Evolutionary conservation across 257 asterid genomes (phyloP).

Genomic region (Mentha longifolia): DNA sequence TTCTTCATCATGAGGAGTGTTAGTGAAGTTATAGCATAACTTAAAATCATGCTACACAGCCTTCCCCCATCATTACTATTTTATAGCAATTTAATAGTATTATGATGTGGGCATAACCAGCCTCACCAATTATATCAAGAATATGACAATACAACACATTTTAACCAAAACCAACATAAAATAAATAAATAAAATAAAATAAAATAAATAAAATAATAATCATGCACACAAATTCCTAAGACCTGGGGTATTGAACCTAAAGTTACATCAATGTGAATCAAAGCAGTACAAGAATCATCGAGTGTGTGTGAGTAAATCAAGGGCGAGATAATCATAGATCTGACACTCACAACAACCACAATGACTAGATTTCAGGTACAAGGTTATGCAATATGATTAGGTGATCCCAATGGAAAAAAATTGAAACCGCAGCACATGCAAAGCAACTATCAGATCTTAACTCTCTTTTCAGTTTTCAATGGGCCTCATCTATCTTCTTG

Average conservation of each 20-base stretch:
- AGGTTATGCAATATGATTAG: slow-evolving; percentile 9
- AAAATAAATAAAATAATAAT: neutral
- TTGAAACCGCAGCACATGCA: neutral
- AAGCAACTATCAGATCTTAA: neutral
- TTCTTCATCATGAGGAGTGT: slow-evolving; percentile 21
- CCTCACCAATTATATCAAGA: slow-evolving; percentile 22
- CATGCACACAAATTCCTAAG: neutral
- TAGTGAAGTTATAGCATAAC: neutral
- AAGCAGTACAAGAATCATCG: neutral
- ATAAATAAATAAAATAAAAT: no score
- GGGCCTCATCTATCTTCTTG: slow-evolving; percentile 17
- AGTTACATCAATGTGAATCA: slow-evolving; percentile 12
- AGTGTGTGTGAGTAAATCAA: neutral
- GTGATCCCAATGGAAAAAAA: slow-evolving; percentile 9
- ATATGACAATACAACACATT: neutral
- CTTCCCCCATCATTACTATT: neutral
- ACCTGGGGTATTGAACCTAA: neutral
- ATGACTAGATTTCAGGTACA: slow-evolving; percentile 22
- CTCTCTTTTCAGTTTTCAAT: neutral
- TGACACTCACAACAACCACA: neutral
- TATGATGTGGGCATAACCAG: slow-evolving; percentile 16
- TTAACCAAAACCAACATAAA: slow-evolving; percentile 10
- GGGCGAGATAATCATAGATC: neutral
- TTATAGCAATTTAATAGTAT: neutral
- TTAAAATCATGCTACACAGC: slow-evolving; percentile 3